Evolutionary conservation across 495 filamentous ascomycete genomes (phyloP), one percentile per base, ranked within the genome.

Genomic region (Penicillium parvum): DNA sequence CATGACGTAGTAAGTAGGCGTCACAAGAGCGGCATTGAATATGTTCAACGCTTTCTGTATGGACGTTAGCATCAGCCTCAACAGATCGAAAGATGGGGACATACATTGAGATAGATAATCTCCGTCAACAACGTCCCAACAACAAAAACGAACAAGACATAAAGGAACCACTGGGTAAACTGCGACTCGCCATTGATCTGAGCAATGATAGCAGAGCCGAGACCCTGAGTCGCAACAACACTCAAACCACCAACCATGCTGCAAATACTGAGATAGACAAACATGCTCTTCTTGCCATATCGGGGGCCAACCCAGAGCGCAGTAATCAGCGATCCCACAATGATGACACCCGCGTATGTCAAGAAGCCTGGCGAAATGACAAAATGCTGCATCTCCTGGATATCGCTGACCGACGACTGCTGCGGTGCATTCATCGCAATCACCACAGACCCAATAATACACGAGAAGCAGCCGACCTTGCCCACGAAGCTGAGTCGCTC

Each of bases 91-190:
- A 41, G 26, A 40, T 19, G 18, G 3, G 17, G 12, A 74, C 90
- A 73, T 71, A 96, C 92, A 64, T 98, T 98, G 21, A 98, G 69
- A 58, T 82, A 98, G 40, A 98, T 81, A 38, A 98, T 96, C 67
- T 98, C 92, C 0, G 88, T 92, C 54, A 96, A 43, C 28, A 98
- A 69, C 0, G 94, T 97, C 17, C 73, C 65, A 52, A 96, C 76
- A 20, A 97, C 88, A 63, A 98, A 97, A 4, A 88, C 87, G 46
- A 97, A 68, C 33, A 98, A 64, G 16, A 98, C 82, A 64, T 96
- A 98, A 26, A 91, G 60, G 63, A 98, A 98, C 90, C 90, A 96
- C 60, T 97, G 79, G 57, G 96, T 96, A 62, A 95, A 98, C 74
- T 98, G 94, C 16, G 75, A 63, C 18, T 79, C 74, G 14, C 90